Conservation (phyloP, 306 rosid genomes). For the Dalbergia cultrata region DNA sequence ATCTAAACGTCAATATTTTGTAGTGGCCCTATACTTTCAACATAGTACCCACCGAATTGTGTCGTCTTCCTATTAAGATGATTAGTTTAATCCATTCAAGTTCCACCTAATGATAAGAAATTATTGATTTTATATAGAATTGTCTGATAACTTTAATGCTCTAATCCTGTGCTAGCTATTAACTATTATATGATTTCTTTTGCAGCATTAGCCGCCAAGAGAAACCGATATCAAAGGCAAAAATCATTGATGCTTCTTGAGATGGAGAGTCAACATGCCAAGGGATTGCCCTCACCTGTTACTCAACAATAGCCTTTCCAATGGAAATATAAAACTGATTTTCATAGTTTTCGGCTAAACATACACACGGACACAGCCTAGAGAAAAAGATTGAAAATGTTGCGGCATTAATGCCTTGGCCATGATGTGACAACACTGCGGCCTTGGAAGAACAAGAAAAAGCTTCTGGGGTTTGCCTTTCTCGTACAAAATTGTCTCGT, state of each 20-base stretch:
- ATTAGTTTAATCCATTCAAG: not conserved
- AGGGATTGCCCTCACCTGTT: constrained; percentile 70
- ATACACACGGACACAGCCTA: constrained; percentile 44
- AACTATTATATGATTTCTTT: constrained; percentile 35
- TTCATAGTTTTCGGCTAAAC: constrained; percentile 41
- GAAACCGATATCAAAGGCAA: constrained; percentile 88
- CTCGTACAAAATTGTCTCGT: constrained; percentile 31
- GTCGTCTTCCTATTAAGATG: not conserved
- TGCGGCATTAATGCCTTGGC: constrained; percentile 41
- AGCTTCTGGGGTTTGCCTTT: constrained; percentile 36
- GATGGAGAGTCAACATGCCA: constrained; percentile 99
- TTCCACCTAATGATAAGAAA: constrained; percentile 25
- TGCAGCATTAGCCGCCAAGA: constrained; percentile 90
- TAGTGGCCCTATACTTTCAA: not conserved
- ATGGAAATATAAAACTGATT: constrained; percentile 18
- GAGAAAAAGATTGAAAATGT: constrained; percentile 15
- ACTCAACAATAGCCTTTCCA: constrained; percentile 46
- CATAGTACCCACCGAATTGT: not conserved
- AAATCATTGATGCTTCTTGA: constrained; percentile 91
- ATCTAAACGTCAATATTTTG: constrained; percentile 5
- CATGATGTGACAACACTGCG: constrained; percentile 41
- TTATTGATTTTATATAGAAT: constrained; percentile 3
- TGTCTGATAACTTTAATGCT: not conserved
- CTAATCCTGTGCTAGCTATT: constrained; percentile 26
- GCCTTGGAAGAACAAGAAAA: constrained; percentile 20